Evolutionary conservation across 257 asterid species (phyloP).

Genomic region (Galeopsis tetrahit): DNA sequence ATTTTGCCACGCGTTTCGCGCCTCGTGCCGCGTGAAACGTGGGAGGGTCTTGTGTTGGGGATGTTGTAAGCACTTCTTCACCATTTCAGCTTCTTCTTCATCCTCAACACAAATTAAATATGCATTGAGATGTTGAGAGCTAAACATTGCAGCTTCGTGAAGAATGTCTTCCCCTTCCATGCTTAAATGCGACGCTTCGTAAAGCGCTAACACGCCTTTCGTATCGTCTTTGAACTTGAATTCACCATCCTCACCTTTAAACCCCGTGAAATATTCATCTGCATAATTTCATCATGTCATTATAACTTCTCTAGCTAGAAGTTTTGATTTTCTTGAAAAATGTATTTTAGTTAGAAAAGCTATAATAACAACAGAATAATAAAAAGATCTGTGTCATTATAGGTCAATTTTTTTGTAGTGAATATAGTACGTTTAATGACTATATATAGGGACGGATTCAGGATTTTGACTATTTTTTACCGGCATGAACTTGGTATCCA

Average conservation of each 20-base stretch:
- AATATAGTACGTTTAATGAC: no score
- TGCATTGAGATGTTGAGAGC: not conserved
- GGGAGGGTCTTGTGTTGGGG: slow-evolving; percentile 33
- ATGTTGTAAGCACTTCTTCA: not conserved
- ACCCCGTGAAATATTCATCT: slow-evolving; percentile 14
- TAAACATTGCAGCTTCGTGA: slow-evolving; percentile 13
- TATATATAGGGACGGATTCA: no score
- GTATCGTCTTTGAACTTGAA: not conserved
- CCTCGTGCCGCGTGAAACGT: not conserved
- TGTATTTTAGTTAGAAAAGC: no score
- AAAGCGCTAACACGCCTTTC: slow-evolving; percentile 17
- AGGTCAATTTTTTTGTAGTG: no score
- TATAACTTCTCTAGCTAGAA: no score
- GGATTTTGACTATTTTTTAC: not conserved
- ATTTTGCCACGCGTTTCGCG: slow-evolving; percentile 11
- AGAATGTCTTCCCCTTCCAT: slow-evolving; percentile 33
- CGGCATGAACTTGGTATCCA: slow-evolving; percentile 23
- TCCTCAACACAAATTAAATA: no score
- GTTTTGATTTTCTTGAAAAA: no score
- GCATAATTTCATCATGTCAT: no score
- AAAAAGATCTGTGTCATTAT: no score
- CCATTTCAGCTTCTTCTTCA: not conserved
- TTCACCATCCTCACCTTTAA: not conserved
- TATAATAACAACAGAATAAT: no score
- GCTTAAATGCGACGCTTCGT: slow-evolving; percentile 32